Evolutionary conservation across 2,329 filamentous ascomycete species (phyloP), one percentile per base, ranked within the genome.

Genomic region (Phoma sp.): DNA sequence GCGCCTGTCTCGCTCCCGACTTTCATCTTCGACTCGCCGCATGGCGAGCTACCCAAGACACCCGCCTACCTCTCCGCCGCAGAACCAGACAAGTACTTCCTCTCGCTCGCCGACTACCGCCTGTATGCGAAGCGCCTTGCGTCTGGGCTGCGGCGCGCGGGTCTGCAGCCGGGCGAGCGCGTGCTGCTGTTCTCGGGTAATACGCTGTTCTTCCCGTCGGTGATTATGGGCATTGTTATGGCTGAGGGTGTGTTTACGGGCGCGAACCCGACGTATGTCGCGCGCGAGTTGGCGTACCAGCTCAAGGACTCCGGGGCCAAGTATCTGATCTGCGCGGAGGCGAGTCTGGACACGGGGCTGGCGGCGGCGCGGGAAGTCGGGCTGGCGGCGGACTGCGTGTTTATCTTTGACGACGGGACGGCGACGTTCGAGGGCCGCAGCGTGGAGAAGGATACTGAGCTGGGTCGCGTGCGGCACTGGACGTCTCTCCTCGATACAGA

Each of bases 231-330:
- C 15, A 81, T 89, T 19, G 80, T 92, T 45, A 92, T 92, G 85
- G 89, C 90, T 0, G 89, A 89, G 4, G 89, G 89, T 1, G 78
- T 94, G 49, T 94, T 94, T 76, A 89, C 87, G 0, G 90, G 89
- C 24, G 88, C 88, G 1, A 92, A 91, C 57, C 88, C 89, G 0
- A 68, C 64, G 3, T 92, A 86, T 63, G 86, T 90, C 0, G 78
- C 85, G 0, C 79, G 89, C 19, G 91, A 95, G 74, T 75, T 96
- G 40, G 88, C 86, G 6, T 88, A 90, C 72, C 91, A 95, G 73
- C 78, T 95, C 32, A 80, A 84, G 43, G 89, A 94, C 71, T 88
- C 87, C 51, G 87, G 83, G 0, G 87, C 90, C 0, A 82, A 74
- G 6, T 88, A 89, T 66, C 75, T 95, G 52, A 76, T 95, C 49